Base-by-base conservation (phyloP, 257 asterid species). In the Solanum pinnatisectum region DNA sequence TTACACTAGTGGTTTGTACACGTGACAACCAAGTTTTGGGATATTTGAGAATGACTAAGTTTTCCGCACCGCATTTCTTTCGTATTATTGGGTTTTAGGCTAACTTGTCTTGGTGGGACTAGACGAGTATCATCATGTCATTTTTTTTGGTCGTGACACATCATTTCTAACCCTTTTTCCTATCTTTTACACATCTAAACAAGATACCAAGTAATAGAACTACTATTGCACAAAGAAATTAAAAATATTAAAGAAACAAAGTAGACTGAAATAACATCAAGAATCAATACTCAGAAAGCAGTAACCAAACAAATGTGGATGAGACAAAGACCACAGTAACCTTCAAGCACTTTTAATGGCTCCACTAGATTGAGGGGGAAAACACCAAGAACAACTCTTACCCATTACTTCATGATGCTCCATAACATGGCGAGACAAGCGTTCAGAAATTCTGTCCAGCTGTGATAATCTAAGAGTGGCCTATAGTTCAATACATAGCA, bases 351-450 rank as follows among this genome's bases (percentile, higher is more conserved):
- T 82, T 82, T 30, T 52, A 49, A 82, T 82, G 70, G 20, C 49
- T 82, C 70, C 42, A 30, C 13, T 49, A 46, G 42, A 81, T 46
- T 27, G n/a, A 49, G 33, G 22, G 35, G 52, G 36, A 39, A 59
- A 60, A 77, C 79, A 89, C 39, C 81, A 83, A 87, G 79, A 88
- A 87, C 90, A 92, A 88, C 85, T 88, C 98, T 88, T 88, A 95
- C 99, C 99, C 99, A 97, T 97, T 91, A 94, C 97, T 94, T 97
- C 99, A 87, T 97, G 97, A 94, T 97, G 98, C 91, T 94, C 98
- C 99, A 97, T 96, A 87, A 97, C 99, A 93, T 96, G 99, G 90
- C 90, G 93, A 78, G 99, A 96, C 91, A 97, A 93, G 90, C 96
- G 92, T 92, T 97, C 99, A 60, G 98, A 92, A 89, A 95, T 96